Evolutionary conservation across 1,139 yeast genomes (phyloP).

Genomic region (Kluyveromyces marxianus): DNA sequence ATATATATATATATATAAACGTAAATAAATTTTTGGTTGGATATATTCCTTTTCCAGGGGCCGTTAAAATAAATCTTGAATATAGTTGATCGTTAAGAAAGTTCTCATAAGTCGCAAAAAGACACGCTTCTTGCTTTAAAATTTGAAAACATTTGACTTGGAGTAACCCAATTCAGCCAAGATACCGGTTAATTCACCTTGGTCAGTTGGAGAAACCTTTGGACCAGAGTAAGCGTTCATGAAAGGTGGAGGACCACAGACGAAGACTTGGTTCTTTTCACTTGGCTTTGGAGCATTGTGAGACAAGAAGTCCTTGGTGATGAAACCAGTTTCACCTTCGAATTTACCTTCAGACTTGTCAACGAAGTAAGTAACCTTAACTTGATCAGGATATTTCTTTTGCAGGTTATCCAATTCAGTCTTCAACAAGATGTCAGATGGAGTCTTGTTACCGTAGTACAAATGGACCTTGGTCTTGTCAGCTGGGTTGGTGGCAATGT

Average conservation of each 20-base stretch:
- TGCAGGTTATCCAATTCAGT: constrained; percentile 65
- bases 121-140: constrained; percentile 34
- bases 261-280: constrained; percentile 62
- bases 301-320: constrained; percentile 60
- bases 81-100: too few species aligned
- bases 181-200: constrained; percentile 88
- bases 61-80: too few species aligned
- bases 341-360: constrained; percentile 44
- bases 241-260: constrained; percentile 90
- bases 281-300: constrained; percentile 52
- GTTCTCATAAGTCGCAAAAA: too few species aligned
- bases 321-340: constrained; percentile 55
- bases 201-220: constrained; percentile 82
- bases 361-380: constrained; percentile 70
- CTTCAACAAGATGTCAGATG: constrained; percentile 70
- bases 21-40: too few species aligned
- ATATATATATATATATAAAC: too few species aligned
- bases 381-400: constrained; percentile 62
- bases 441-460: constrained; percentile 72
- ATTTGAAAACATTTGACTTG: constrained; percentile 85
- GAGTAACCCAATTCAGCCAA: constrained; percentile 82
- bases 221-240: constrained; percentile 79
- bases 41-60: too few species aligned
- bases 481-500: constrained; percentile 59
- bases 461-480: constrained; percentile 83